Percentiles rank a stretch among this genome's conserved stretches.
Evolutionary conservation across 768 basidiomycete genomes (phyloP).

Genomic region (Phaffia australis): DNA sequence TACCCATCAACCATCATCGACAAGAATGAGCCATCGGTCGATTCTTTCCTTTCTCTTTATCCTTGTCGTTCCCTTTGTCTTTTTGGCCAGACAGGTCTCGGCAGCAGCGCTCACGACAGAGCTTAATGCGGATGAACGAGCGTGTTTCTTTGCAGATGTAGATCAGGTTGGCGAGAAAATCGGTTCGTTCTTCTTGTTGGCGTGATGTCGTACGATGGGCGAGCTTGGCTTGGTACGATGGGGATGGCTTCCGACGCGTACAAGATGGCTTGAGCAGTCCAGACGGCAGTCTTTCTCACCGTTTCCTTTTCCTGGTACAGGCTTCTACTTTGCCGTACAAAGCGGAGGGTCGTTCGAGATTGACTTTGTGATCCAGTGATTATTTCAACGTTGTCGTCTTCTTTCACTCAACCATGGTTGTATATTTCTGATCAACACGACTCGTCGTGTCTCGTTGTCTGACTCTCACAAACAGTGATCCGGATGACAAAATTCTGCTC

Average conservation of each 20-base stretch:
- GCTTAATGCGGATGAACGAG: conserved; percentile 38
- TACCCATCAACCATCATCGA: too few species aligned
- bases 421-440: not conserved
- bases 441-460: not conserved
- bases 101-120: conserved; percentile 38
- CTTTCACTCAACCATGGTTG: too few species aligned
- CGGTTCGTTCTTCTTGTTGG: conserved; percentile 30
- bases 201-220: not conserved
- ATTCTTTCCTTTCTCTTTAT: not conserved
- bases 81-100: conserved; percentile 1
- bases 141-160: conserved; percentile 89
- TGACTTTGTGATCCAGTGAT: conserved; percentile 21
- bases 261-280: too few species aligned
- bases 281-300: not conserved
- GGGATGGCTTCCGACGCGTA: too few species aligned
- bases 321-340: conserved; percentile 86
- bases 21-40: not conserved
- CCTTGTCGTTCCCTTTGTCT: not conserved
- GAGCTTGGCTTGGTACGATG: too few species aligned
- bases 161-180: conserved; percentile 42
- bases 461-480: conserved; percentile 61
- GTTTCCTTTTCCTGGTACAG: conserved; percentile 24
- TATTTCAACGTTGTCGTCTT: not conserved
- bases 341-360: conserved; percentile 20
- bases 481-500: conserved; percentile 73